A percentile compares a stretch with the other conserved stretches of the same genome.
Evolutionary conservation across 2,329 filamentous ascomycete species (phyloP).

Genomic region (Ascochyta fabae): DNA sequence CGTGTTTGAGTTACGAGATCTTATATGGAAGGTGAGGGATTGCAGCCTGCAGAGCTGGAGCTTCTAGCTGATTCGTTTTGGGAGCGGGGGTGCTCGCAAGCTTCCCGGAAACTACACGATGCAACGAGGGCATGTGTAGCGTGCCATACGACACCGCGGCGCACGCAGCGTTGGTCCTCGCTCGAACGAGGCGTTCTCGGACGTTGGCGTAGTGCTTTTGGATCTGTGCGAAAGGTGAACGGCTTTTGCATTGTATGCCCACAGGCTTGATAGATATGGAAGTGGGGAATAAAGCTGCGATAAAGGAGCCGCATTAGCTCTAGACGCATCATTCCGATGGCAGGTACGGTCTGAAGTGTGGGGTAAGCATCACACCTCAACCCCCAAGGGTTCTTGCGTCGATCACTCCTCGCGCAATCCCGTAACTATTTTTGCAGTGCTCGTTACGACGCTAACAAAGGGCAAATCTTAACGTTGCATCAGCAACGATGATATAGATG

Average conservation of each 20-base stretch:
- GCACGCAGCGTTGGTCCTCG: constrained; percentile 3
- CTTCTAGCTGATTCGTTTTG: constrained; percentile 3
- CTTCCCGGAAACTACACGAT: constrained; percentile 8
- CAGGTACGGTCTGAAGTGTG: constrained; percentile 8
- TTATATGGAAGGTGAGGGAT: constrained; percentile 18
- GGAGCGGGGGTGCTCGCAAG: constrained; percentile 5
- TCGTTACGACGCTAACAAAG: too few relatives aligned
- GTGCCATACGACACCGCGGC: constrained; percentile 6
- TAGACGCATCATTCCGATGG: constrained; percentile 14
- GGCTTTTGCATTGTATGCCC: constrained; percentile 3
- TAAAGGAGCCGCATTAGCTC: constrained; percentile 11
- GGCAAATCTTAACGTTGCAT: not conserved
- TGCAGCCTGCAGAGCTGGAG: constrained; percentile 1
- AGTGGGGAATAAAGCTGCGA: constrained; percentile 13
- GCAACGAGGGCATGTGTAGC: constrained; percentile 8
- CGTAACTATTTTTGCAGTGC: not conserved
- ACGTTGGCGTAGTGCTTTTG: constrained; percentile 4
- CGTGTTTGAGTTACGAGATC: not conserved
- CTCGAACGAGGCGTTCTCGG: constrained; percentile 1
- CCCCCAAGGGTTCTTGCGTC: not conserved
- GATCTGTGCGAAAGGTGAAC: constrained; percentile 12
- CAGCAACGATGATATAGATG: not conserved
- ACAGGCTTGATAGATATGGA: constrained; percentile 4
- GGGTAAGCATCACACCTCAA: constrained; percentile 5
- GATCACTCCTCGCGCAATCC: not conserved